Percentiles rank a stretch among this genome's conserved stretches.
Conservation (phyloP, 176 grass and related monocot species). For the Oryza meyeriana region DNA sequence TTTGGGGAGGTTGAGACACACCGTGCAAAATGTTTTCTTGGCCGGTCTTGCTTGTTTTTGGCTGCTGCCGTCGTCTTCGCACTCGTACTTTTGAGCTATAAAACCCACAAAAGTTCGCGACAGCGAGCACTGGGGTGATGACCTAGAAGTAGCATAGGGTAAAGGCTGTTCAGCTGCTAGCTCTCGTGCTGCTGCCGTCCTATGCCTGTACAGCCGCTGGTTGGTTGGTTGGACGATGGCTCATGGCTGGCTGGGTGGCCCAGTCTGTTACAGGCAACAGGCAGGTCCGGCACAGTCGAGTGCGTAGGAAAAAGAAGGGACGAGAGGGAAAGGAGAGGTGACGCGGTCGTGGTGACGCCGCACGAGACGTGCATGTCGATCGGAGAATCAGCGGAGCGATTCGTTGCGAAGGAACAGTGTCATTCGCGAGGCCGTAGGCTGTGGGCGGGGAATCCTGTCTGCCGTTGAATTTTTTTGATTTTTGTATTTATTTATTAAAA, state of each 20-base stretch:
- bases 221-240: neutral
- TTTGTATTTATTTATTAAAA: too few relatives aligned
- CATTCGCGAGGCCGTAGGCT: neutral
- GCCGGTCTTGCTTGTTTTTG: neutral
- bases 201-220: neutral
- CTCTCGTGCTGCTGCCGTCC: neutral
- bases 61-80: neutral
- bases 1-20: constrained; percentile 20
- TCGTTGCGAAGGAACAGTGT: neutral
- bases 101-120: neutral
- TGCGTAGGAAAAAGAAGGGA: neutral
- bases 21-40: neutral
- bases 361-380: neutral
- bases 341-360: neutral
- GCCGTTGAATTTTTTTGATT: too few relatives aligned
- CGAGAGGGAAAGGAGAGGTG: neutral
- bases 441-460: neutral
- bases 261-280: neutral
- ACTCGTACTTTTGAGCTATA: constrained; percentile 2
- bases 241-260: neutral
- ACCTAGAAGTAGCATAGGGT: neutral
- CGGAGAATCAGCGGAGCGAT: neutral
- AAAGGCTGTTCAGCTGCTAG: neutral
- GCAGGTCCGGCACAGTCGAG: neutral
- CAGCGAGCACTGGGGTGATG: neutral